A percentile compares a stretch with the other conserved stretches of the same genome.
phyloP scores from a whole-genome alignment of 2,329 filamentous ascomycete genomes.

The Ascochyta lentis region DNA sequence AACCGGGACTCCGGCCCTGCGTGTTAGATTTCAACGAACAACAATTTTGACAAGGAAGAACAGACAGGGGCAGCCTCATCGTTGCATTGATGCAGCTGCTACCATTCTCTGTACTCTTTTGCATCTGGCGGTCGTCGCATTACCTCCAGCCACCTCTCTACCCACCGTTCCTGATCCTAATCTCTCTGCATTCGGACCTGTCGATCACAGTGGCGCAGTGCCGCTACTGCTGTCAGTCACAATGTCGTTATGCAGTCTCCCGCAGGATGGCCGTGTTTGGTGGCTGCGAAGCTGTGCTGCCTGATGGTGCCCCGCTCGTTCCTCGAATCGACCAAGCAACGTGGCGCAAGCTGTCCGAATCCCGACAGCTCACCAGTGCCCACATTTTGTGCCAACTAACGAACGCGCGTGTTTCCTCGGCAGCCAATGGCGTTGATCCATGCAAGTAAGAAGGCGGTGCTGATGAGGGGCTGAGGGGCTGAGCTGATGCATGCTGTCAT shows the following conservation, averaged over 20 bases:
- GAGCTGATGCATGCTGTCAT: constrained; percentile 18
- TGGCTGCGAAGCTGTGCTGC: not conserved
- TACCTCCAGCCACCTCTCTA: too few relatives aligned
- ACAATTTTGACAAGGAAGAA: too few relatives aligned
- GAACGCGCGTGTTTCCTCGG: not conserved
- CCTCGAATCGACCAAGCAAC: constrained; percentile 12
- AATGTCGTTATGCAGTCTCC: not conserved
- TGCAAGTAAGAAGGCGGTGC: constrained; percentile 13
- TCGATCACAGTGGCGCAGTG: constrained; percentile 7
- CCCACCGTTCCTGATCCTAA: too few relatives aligned
- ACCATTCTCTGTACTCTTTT: too few relatives aligned
- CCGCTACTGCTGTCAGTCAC: constrained; percentile 2
- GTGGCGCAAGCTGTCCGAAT: constrained; percentile 15
- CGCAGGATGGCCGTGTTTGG: constrained; percentile 1
- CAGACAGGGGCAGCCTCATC: too few relatives aligned
- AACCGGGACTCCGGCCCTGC: too few relatives aligned
- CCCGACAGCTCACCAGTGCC: constrained; percentile 12
- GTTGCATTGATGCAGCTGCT: too few relatives aligned
- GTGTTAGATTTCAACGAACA: too few relatives aligned
- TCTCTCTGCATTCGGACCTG: not conserved
- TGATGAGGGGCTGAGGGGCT: constrained; percentile 8
- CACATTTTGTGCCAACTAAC: not conserved
- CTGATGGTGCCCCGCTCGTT: constrained; percentile 5
- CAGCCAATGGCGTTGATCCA: constrained; percentile 1
- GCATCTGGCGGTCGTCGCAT: too few relatives aligned